These are phyloP conservation scores for Xylariaceae sp. DNA, from an alignment of 2,329 filamentous ascomycete species.

Conservation along the genomic window DNA sequence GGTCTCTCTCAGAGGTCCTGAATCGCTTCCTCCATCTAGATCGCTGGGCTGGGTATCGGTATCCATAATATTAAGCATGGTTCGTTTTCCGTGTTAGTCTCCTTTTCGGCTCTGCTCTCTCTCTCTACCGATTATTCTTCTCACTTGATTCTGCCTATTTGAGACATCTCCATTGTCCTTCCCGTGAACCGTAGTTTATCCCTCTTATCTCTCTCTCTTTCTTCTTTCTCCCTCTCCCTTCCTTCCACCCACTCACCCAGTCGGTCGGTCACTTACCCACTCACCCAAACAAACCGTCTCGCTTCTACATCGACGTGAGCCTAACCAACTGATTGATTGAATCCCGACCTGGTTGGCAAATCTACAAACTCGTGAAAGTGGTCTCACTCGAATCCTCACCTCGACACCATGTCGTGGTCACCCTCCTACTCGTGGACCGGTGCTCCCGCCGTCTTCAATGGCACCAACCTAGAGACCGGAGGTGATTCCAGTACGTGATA, in stretches of 20 bases:
- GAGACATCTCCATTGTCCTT: not conserved
- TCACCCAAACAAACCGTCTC: not conserved
- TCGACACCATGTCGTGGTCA: slow-evolving; percentile 45
- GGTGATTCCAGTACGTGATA: slow-evolving; percentile 68
- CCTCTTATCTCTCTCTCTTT: not conserved
- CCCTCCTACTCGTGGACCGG: slow-evolving; percentile 49
- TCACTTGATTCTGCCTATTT: not conserved
- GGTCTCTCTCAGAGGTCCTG: slow-evolving; percentile 5
- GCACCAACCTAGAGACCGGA: slow-evolving; percentile 58
- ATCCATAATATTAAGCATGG: slow-evolving; percentile 14
- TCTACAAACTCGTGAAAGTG: not conserved
- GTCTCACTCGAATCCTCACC: not conserved
- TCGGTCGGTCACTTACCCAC: not conserved
- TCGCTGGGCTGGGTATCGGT: not conserved
- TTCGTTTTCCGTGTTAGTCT: slow-evolving; percentile 12
- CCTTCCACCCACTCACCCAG: not conserved
- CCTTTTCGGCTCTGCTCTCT: not conserved
- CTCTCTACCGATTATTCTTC: not conserved
- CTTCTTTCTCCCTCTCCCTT: not conserved
- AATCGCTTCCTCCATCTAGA: slow-evolving; percentile 8
- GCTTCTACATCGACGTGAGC: not conserved
- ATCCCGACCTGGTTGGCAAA: not conserved
- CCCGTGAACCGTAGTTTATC: not conserved
- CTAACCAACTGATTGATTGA: not conserved
- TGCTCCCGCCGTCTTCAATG: slow-evolving; percentile 56